Percentiles rank a stretch among this genome's conserved stretches.
phyloP scores from a whole-genome alignment of 2,329 filamentous ascomycete species.

The Fusarium brachygibbosum region DNA sequence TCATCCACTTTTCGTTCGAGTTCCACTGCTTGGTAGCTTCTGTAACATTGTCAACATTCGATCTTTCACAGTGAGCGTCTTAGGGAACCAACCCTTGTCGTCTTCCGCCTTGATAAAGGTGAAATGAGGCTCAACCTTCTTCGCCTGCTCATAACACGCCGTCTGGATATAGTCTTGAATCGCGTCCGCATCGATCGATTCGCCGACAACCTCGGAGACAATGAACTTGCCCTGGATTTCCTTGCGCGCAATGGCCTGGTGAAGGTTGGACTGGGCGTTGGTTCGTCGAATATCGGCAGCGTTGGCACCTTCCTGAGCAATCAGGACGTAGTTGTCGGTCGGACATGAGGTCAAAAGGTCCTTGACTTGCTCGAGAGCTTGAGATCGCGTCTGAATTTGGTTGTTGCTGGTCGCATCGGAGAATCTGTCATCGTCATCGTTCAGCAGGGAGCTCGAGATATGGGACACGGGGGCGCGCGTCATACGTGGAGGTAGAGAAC shows the following conservation, averaged over 20 bases:
- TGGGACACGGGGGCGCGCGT: slow-evolving; percentile 24
- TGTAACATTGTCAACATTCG: slow-evolving; percentile 22
- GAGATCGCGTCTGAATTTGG: slow-evolving; percentile 64
- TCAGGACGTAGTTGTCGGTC: slow-evolving; percentile 80
- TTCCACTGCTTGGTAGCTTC: slow-evolving; percentile 27
- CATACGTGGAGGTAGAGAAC: slow-evolving; percentile 86
- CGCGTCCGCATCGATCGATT: slow-evolving; percentile 57
- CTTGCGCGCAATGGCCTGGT: slow-evolving; percentile 55
- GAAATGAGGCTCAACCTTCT: slow-evolving; percentile 57
- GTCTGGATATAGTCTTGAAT: slow-evolving; percentile 61
- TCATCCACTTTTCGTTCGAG: slow-evolving; percentile 30
- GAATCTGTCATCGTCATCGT: slow-evolving; percentile 50
- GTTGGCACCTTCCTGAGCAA: slow-evolving; percentile 81
- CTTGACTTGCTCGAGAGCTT: slow-evolving; percentile 60
- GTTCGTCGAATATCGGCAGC: slow-evolving; percentile 73
- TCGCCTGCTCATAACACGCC: slow-evolving; percentile 60
- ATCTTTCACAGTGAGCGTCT: not conserved
- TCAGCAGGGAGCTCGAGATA: slow-evolving; percentile 46
- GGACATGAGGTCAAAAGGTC: slow-evolving; percentile 75
- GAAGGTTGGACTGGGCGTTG: slow-evolving; percentile 67
- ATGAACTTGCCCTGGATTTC: slow-evolving; percentile 58
- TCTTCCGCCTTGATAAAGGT: slow-evolving; percentile 58
- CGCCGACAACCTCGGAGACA: slow-evolving; percentile 71
- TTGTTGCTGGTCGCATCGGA: slow-evolving; percentile 51
- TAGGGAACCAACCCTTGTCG: slow-evolving; percentile 59